Percentiles rank a stretch among this genome's conserved stretches.
These are phyloP conservation scores for Cyclotella choctawhatcheeana DNA, from an alignment of 108 stramenopile species.

Conservation along the genomic window DNA sequence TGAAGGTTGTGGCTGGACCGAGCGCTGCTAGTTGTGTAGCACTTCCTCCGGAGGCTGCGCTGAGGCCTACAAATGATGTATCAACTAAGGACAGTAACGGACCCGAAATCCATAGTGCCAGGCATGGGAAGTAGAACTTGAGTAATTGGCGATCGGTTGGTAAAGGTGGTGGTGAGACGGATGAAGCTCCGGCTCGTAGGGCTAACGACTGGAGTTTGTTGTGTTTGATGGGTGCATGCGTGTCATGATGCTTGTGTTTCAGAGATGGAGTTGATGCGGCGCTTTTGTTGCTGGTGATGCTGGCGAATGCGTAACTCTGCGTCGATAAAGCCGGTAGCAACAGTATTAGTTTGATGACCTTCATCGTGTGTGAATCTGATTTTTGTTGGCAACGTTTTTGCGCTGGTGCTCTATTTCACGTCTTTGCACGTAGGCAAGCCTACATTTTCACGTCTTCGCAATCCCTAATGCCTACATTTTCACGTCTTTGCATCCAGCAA, in stretches of 20 bases:
- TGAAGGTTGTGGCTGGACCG: slow-evolving; percentile 86
- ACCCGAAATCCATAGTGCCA: slow-evolving; percentile 83
- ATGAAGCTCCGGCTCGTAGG: neutral
- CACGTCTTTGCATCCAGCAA: no score
- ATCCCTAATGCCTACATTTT: no score
- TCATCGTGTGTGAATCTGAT: slow-evolving; percentile 8
- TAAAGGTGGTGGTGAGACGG: slow-evolving; percentile 43
- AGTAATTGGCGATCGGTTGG: slow-evolving; percentile 60
- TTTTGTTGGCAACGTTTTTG: neutral
- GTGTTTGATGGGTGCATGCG: neutral
- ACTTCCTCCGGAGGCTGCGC: slow-evolving; percentile 56
- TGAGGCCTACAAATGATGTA: slow-evolving; percentile 84
- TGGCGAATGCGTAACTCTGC: slow-evolving; percentile 9
- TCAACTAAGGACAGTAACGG: slow-evolving; percentile 85
- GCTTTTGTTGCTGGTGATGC: neutral
- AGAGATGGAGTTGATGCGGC: neutral
- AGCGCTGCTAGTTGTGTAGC: slow-evolving; percentile 54
- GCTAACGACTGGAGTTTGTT: neutral
- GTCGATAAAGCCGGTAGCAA: neutral
- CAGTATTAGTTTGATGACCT: slow-evolving; percentile 5
- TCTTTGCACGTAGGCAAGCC: no score
- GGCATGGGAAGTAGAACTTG: slow-evolving; percentile 84
- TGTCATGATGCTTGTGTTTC: neutral
- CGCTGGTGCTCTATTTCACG: no score
- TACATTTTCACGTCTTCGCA: no score